Evolutionary conservation across 2,329 filamentous ascomycete genomes (phyloP).

Genomic region (Hypoxylon sp.): DNA sequence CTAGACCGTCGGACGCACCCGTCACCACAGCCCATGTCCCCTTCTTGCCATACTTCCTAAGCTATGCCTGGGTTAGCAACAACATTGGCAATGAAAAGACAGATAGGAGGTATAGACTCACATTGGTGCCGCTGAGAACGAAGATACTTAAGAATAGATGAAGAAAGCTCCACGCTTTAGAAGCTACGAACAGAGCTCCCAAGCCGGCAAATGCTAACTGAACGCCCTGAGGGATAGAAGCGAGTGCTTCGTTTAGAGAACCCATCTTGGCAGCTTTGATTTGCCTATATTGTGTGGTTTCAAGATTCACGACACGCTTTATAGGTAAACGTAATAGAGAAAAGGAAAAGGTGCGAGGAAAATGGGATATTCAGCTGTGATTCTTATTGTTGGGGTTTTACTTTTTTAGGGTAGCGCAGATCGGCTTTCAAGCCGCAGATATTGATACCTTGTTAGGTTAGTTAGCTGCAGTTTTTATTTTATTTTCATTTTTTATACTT

Average conservation of each 20-base stretch:
- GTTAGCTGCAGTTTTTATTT: neutral
- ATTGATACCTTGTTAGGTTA: neutral
- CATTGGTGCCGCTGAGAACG: slow-evolving; percentile 69
- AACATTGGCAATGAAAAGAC: slow-evolving; percentile 36
- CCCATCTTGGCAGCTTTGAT: slow-evolving; percentile 42
- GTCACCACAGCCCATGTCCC: slow-evolving; percentile 96
- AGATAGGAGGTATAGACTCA: slow-evolving; percentile 50
- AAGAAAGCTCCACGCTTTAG: slow-evolving; percentile 65
- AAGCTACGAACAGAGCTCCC: slow-evolving; percentile 67
- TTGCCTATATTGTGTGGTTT: neutral
- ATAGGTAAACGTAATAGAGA: neutral
- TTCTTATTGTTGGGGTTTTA: slow-evolving; percentile 14
- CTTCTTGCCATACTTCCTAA: slow-evolving; percentile 88
- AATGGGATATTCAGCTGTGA: neutral
- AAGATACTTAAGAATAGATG: slow-evolving; percentile 73
- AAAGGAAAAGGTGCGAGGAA: neutral
- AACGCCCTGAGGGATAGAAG: slow-evolving; percentile 54
- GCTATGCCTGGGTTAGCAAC: slow-evolving; percentile 57
- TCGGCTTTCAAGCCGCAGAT: slow-evolving; percentile 10
- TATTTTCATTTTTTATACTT: neutral
- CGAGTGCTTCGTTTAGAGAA: slow-evolving; percentile 46
- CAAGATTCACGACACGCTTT: neutral
- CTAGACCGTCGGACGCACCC: slow-evolving; percentile 93
- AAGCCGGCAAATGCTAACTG: slow-evolving; percentile 60
- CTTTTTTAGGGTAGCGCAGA: slow-evolving; percentile 12